A percentile compares a stretch with the other conserved stretches of the same genome.
phyloP scores from a whole-genome alignment of 345 rosid genomes.

The Gossypium ekmanianum region DNA sequence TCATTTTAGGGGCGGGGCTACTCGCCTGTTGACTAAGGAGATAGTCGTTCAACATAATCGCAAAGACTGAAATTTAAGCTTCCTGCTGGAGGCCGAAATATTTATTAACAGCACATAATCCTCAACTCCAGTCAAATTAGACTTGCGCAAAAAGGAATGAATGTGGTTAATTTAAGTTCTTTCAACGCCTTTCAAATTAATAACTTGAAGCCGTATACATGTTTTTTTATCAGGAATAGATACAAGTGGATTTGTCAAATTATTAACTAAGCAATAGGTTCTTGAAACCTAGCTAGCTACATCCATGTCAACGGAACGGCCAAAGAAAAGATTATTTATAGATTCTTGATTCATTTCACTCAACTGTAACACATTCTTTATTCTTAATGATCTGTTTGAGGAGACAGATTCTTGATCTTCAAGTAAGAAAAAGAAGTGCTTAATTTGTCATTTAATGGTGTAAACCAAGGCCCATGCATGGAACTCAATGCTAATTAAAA shows the following conservation, averaged over 20 bases:
- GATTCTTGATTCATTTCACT: background rate
- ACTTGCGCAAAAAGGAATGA: background rate
- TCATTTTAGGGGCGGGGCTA: background rate
- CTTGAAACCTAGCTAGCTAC: background rate
- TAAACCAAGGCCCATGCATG: background rate
- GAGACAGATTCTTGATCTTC: conserved; percentile 20
- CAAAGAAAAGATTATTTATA: background rate
- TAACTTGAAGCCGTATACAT: no score
- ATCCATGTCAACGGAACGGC: background rate
- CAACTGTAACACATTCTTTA: conserved; percentile 13
- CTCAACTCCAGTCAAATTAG: conserved; percentile 19
- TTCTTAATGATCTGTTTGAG: conserved; percentile 10
- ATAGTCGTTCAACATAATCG: background rate
- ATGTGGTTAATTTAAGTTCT: conserved; percentile 6
- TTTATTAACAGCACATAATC: conserved; percentile 11
- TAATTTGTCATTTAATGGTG: background rate
- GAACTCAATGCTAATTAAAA: background rate
- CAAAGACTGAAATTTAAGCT: conserved; percentile 9
- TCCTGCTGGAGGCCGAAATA: background rate
- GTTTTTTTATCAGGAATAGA: no score
- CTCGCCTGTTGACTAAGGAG: background rate
- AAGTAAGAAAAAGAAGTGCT: background rate
- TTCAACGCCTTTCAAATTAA: background rate
- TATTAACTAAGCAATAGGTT: background rate
- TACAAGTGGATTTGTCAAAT: no score